Evolutionary conservation across 225 moss, liverwort and hornwort genomes (phyloP).

Genomic region (Asterella californica): DNA sequence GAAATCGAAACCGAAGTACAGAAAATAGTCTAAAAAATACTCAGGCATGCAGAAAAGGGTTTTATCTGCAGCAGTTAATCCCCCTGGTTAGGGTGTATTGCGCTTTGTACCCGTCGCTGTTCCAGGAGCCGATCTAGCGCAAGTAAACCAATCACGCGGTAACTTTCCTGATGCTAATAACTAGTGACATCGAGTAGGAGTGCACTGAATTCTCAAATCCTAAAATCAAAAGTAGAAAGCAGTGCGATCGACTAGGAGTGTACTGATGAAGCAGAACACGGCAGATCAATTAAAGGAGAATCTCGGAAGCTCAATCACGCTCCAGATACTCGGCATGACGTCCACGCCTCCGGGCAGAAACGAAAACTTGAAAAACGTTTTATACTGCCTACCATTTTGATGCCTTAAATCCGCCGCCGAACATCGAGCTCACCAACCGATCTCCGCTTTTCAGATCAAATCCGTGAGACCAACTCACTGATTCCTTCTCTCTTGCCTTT

Average conservation of each 20-base stretch:
- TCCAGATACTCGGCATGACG: neutral
- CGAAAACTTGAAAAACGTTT: too few species aligned
- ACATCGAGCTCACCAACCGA: constrained; percentile 52
- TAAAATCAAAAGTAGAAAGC: neutral
- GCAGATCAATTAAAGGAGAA: neutral
- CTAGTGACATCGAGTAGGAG: neutral
- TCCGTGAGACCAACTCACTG: neutral
- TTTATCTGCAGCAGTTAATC: too few species aligned
- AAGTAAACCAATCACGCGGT: neutral
- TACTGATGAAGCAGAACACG: neutral
- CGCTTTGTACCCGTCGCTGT: neutral
- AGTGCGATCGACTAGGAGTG: neutral
- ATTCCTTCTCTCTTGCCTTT: neutral
- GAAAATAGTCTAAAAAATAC: neutral
- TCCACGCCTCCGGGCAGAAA: neutral
- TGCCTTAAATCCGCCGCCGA: constrained; percentile 94
- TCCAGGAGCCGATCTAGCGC: neutral
- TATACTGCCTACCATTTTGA: constrained; percentile 73
- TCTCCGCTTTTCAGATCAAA: neutral
- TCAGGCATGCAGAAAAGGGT: too few species aligned
- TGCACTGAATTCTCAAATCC: too few species aligned
- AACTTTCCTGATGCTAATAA: neutral
- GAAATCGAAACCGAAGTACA: neutral
- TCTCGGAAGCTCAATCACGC: neutral
- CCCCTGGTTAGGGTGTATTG: too few species aligned